Conservation (phyloP, 352 stramenopile species). For the Globisporangium mamillatum region DNA sequence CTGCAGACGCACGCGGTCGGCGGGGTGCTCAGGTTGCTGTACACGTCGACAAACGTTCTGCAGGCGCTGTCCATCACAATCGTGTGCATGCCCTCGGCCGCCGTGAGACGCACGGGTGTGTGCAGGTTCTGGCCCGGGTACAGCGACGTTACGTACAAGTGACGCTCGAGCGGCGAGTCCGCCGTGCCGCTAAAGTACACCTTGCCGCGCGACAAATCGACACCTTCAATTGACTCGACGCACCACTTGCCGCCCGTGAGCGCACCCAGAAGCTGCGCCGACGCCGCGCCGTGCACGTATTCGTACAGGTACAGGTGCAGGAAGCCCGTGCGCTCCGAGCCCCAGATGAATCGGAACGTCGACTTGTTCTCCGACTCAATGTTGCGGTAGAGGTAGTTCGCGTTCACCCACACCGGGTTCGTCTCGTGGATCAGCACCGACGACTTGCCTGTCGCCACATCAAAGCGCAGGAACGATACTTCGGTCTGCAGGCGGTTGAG, state of each 20-base stretch:
- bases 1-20: conserved; percentile 52
- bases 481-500: conserved; percentile 83
- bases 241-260: conserved; percentile 70
- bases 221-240: conserved; percentile 80
- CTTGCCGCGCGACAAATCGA: conserved; percentile 75
- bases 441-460: conserved; percentile 59
- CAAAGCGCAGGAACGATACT: conserved; percentile 72
- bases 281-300: conserved; percentile 44
- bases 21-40: conserved; percentile 72
- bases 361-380: conserved; percentile 74
- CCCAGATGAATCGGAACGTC: conserved; percentile 95
- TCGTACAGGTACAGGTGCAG: conserved; percentile 97
- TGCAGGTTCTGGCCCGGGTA: conserved; percentile 38
- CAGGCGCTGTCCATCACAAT: conserved; percentile 90
- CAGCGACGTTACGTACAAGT: conserved; percentile 87
- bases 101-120: conserved; percentile 73
- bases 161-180: conserved; percentile 87
- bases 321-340: conserved; percentile 91
- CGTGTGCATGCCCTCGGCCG: conserved; percentile 83
- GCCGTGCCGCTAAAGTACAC: conserved; percentile 89
- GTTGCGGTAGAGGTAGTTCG: conserved; percentile 91
- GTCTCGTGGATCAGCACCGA: conserved; percentile 87
- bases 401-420: conserved; percentile 93
- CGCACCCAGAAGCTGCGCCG: conserved; percentile 45
- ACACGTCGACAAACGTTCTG: conserved; percentile 75